Conservation (phyloP, 1,139 yeast species). For the Suzukiozyma palmioleophila region DNA sequence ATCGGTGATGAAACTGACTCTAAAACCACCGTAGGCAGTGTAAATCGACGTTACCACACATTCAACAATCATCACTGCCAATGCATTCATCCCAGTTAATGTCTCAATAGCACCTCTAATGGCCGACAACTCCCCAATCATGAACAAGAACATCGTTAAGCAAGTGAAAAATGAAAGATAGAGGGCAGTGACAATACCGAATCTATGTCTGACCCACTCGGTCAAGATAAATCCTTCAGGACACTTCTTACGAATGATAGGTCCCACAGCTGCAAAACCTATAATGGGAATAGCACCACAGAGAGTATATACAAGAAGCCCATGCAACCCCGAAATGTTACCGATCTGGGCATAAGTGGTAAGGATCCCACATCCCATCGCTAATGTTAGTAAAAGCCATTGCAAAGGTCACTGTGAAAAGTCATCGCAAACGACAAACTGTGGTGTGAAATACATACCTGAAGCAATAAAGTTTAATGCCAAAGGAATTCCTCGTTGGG, state of each 20-base stretch:
- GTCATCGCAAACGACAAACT: background rate
- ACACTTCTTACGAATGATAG: conserved; percentile 69
- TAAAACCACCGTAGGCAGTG: conserved; percentile 87
- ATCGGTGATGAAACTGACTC: conserved; percentile 84
- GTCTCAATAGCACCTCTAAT: conserved; percentile 71
- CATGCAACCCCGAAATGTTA: conserved; percentile 82
- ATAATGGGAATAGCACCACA: conserved; percentile 81
- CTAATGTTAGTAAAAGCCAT: conserved; percentile 23
- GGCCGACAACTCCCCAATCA: conserved; percentile 86
- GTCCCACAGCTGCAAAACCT: conserved; percentile 79
- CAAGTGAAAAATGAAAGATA: conserved; percentile 80
- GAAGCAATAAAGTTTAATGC: conserved; percentile 85
- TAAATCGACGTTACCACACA: conserved; percentile 85
- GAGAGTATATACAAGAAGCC: conserved; percentile 76
- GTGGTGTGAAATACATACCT: conserved; percentile 49
- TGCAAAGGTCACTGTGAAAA: background rate
- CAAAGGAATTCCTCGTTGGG: conserved; percentile 75
- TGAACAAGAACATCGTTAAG: conserved; percentile 79
- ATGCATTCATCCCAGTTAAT: conserved; percentile 72
- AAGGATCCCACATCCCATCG: conserved; percentile 87
- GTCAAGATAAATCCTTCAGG: conserved; percentile 91
- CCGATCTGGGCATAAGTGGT: conserved; percentile 87
- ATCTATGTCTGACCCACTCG: conserved; percentile 90
- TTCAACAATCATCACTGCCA: conserved; percentile 82
- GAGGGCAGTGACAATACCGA: conserved; percentile 66